Base-by-base conservation (phyloP, 805 yeast genomes). In the Teunomyces gatunensis region DNA sequence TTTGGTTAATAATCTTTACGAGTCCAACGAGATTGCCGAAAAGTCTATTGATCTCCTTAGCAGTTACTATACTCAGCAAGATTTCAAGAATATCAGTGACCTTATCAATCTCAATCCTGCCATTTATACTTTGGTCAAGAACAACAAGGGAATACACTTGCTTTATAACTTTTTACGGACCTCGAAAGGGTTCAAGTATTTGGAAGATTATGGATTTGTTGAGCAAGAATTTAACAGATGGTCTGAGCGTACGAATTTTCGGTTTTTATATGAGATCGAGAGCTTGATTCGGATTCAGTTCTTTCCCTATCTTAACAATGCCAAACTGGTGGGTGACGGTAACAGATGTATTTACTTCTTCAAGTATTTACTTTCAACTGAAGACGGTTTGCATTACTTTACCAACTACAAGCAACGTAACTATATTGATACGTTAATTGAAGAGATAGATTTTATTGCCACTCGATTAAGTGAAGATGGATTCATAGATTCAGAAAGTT, bases 351-450 rank as follows among this genome's bases (percentile, higher is more conserved):
- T 30, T 6, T 91, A 88, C 59, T 87, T 92, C 56, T 89, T 88
- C 64, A 87, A 89, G 12, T 88, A 84, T 56, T 70, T 92, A 41
- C 85, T 89, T 0, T 80, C 84, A 46, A 89, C 97, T 0, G 85
- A 80, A 48, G 92, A 87, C 49, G 98, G 98, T 0, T 73, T 88
- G 46, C 73, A 74, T 21, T 68, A 84, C 42, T 73, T 92, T 41
- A 73, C 78, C 17, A 48, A 56, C 34, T 51, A 53, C 23, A 47
- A 57, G 27, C 69, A 77, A 29, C 74, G 74, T 37, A 80, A 79
- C 7, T 75, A 73, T 44, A 54, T 81, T 42, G 69, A 73, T 11
- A 65, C 63, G 29, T 63, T 78, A 36, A 54, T 66, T 11, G 39
- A 48, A 6, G 55, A 51, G 10, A 54, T 59, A 13, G 53, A 46